phyloP scores from a whole-genome alignment of 1,284 basidiomycete genomes.

The Cutaneotrichosporon cavernicola region DNA sequence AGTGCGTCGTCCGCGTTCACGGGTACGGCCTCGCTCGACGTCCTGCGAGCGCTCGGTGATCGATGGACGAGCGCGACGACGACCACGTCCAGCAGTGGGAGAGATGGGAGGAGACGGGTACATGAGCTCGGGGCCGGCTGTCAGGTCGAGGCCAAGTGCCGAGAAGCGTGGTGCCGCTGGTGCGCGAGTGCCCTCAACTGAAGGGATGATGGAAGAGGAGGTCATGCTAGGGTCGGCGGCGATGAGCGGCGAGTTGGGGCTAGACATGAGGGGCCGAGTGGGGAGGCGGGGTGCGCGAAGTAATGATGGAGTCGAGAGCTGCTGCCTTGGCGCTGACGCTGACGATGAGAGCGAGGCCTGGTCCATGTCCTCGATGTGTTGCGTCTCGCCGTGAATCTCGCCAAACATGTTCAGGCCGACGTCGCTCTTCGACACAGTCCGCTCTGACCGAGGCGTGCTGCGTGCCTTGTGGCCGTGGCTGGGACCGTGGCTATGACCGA shows the following conservation, averaged over 20 bases:
- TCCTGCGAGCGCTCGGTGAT: conserved; percentile 1
- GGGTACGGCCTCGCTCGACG: conserved; percentile 5
- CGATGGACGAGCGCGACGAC: conserved; percentile 2
- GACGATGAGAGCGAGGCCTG: neutral
- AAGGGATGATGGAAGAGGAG: neutral
- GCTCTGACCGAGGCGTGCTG: neutral
- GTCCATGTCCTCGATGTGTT: conserved; percentile 11
- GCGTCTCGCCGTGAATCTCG: neutral
- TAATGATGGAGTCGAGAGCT: neutral
- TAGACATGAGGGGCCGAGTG: conserved; percentile 8
- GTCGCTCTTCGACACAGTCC: neutral
- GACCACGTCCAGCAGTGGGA: conserved; percentile 4
- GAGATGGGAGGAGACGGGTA: conserved; percentile 12
- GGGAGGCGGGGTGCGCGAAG: conserved; percentile 15
- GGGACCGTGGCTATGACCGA: neutral
- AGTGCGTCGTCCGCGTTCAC: conserved; percentile 8
- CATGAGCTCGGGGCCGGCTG: neutral
- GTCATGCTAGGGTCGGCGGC: neutral
- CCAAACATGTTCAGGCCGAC: neutral
- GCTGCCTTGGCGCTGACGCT: neutral
- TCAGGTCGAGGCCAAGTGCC: conserved; percentile 24
- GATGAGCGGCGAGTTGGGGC: conserved; percentile 6
- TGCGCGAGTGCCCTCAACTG: conserved; percentile 17
- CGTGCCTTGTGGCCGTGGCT: neutral
- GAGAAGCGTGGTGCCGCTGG: conserved; percentile 11